These are phyloP conservation scores for Echinochloa phyllopogon DNA, from an alignment of 176 grass and related monocot species.

Conservation along the genomic window DNA sequence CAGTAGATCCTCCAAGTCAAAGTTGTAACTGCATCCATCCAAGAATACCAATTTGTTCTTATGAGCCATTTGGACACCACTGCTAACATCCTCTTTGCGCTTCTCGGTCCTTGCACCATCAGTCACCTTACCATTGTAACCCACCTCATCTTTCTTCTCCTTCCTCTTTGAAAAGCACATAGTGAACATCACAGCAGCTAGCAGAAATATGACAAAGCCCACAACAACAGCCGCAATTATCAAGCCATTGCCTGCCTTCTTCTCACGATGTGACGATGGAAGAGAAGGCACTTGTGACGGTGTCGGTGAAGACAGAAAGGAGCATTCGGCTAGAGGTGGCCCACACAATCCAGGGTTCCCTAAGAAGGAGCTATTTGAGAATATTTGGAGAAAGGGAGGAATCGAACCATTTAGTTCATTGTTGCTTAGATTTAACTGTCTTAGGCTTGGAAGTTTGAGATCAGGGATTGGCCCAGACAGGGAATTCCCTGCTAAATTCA, in stretches of 20 bases:
- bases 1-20: slow-evolving; percentile 93
- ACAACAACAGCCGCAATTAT: slow-evolving; percentile 70
- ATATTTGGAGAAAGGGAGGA: slow-evolving; percentile 76
- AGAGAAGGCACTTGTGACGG: slow-evolving; percentile 50
- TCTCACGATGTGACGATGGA: slow-evolving; percentile 35
- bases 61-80: slow-evolving; percentile 82
- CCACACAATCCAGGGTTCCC: slow-evolving; percentile 84
- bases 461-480: slow-evolving; percentile 81
- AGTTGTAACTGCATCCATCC: slow-evolving; percentile 88
- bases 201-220: slow-evolving; percentile 65
- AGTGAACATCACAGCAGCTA: slow-evolving; percentile 58
- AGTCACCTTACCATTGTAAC: slow-evolving; percentile 46
- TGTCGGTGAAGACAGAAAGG: slow-evolving; percentile 51
- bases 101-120: slow-evolving; percentile 62
- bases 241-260: slow-evolving; percentile 62
- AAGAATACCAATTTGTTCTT: slow-evolving; percentile 96
- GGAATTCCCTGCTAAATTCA: slow-evolving; percentile 78
- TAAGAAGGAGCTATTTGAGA: slow-evolving; percentile 70
- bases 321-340: slow-evolving; percentile 73
- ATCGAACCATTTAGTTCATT: slow-evolving; percentile 84
- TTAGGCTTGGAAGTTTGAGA: slow-evolving; percentile 68
- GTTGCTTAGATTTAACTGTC: slow-evolving; percentile 77
- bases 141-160: slow-evolving; percentile 46
- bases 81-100: slow-evolving; percentile 77
- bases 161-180: slow-evolving; percentile 81